Evolutionary conservation across 345 rosid genomes (phyloP).

Genomic region (Eucalyptus cladocalyx): DNA sequence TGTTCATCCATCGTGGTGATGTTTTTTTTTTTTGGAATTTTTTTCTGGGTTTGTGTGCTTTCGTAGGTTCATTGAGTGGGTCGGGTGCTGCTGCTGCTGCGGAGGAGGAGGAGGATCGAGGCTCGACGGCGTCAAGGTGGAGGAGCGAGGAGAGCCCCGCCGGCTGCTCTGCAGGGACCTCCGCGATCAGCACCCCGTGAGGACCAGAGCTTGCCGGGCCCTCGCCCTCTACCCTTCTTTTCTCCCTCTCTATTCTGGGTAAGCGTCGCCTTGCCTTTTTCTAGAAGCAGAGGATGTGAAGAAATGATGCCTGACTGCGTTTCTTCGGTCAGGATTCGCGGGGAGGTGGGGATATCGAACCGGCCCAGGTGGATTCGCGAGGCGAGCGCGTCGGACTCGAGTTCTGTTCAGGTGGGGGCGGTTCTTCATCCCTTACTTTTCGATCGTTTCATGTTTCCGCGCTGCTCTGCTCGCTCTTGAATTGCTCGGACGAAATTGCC

Average conservation of each 20-base stretch:
- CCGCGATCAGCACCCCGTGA: conserved; percentile 22
- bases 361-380: conserved; percentile 45
- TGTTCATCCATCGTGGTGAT: background rate
- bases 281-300: background rate
- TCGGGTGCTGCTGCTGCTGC: conserved; percentile 59
- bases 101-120: background rate
- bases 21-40: background rate
- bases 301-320: background rate
- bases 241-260: conserved; percentile 26
- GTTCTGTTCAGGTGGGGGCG: background rate
- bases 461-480: background rate
- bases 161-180: conserved; percentile 44
- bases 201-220: conserved; percentile 55
- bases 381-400: conserved; percentile 8
- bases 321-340: conserved; percentile 44
- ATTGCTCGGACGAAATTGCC: background rate
- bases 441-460: background rate
- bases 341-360: conserved; percentile 58
- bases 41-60: background rate
- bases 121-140: conserved; percentile 3
- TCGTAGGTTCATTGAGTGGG: conserved; percentile 69
- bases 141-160: conserved; percentile 2
- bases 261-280: background rate
- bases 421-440: background rate
- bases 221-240: conserved; percentile 46